Base-by-base conservation (phyloP, 768 basidiomycete genomes). In the Clathrus columnatus region DNA sequence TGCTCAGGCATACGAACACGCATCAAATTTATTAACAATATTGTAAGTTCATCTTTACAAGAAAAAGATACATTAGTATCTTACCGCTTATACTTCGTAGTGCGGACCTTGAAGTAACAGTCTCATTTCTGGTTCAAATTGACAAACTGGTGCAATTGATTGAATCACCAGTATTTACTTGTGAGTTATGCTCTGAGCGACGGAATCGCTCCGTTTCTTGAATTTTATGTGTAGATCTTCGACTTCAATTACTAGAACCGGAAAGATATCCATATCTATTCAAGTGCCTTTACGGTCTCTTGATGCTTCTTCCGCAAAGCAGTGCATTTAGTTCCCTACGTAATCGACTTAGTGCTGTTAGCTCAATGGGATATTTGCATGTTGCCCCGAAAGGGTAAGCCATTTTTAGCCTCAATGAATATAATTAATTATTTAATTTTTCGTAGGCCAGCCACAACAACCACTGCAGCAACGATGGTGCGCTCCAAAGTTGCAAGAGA, bases 1-100 rank as follows among this genome's bases (percentile, higher is more conserved):
- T 23, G 96, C 96, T 5, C 96, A 99, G 67, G 95, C 96, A 2
- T 99, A 99, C 62, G 96, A 99, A 67, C 96, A 99, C 69, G 96
- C 95, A 1, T 95, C 92, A 20, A 97, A 94, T 67, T 77, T 99
- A 3, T 75, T 99, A 17, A 85, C 91, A 59, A 98, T 96, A 57
- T 97, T 99, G 95, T 93, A 66, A 57, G 84, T 67, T 21, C 28
- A 8, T 10, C 48, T 58, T 68, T 65, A 20, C 21, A 16, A 21
- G 29, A 20, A 26, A 18, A 45, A 11, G 18, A 6, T 52, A 47
- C 6, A 11, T 4, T 11, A 23, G 48, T 29, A 20, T 28, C 50
- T 18, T 14, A 17, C 6, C 26, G 20, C 14, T 46, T 2, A 20
- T 5, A 41, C 24, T 45, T 45, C 8, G 14, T 59, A 98, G 94